Evolutionary conservation across 129 eudicot species (phyloP).

Genomic region (Escallonia herrerae): DNA sequence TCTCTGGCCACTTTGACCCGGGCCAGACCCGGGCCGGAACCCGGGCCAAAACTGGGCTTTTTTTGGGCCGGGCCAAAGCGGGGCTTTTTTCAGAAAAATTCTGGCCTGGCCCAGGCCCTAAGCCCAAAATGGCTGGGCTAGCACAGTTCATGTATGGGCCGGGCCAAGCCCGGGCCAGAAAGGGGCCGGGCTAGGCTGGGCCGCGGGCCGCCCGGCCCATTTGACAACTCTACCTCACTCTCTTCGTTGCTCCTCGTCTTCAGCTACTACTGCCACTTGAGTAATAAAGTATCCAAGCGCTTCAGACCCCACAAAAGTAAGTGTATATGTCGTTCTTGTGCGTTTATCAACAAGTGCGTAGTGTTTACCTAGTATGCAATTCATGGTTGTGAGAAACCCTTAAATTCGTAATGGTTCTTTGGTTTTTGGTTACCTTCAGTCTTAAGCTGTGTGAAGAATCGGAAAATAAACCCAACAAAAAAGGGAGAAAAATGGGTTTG

Average conservation of each 20-base stretch:
- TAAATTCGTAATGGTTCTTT: neutral
- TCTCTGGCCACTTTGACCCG: too few relatives aligned
- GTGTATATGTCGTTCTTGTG: neutral
- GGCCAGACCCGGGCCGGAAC: too few relatives aligned
- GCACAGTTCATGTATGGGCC: too few relatives aligned
- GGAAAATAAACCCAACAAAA: neutral
- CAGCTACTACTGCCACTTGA: conserved; percentile 72
- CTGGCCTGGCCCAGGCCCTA: too few relatives aligned
- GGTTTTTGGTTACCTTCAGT: neutral
- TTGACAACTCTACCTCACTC: conserved; percentile 45
- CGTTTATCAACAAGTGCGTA: neutral
- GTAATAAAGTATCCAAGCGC: conserved; percentile 59
- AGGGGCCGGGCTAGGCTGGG: too few relatives aligned
- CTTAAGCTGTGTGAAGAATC: neutral
- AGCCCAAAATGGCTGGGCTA: too few relatives aligned
- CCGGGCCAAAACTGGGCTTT: too few relatives aligned
- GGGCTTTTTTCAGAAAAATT: too few relatives aligned
- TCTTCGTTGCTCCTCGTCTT: conserved; percentile 55
- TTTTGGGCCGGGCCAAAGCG: too few relatives aligned
- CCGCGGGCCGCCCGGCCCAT: too few relatives aligned
- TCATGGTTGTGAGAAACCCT: neutral
- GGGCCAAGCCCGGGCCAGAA: too few relatives aligned
- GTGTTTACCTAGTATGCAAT: neutral
- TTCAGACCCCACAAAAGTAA: conserved; percentile 23
- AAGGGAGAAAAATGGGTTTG: too few relatives aligned